phyloP scores from a whole-genome alignment of 2,329 filamentous ascomycete genomes.

The Chrysoporthe austroafricana region DNA sequence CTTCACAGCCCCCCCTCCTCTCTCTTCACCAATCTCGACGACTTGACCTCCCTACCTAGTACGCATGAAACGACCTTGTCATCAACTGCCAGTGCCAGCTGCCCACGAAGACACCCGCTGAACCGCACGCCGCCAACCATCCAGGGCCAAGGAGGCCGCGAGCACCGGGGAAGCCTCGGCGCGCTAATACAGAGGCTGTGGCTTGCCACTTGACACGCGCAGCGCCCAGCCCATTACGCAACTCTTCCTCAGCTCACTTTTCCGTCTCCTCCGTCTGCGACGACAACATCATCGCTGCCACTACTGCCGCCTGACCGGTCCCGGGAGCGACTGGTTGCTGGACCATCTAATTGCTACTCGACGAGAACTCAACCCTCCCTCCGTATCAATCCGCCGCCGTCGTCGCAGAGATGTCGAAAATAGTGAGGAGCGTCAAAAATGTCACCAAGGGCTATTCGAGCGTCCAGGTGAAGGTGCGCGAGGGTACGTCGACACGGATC shows the following conservation, averaged over 20 bases:
- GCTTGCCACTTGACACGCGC: slow-evolving; percentile 23
- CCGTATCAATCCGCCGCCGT: slow-evolving; percentile 8
- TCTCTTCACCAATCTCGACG: slow-evolving; percentile 17
- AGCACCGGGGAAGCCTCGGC: slow-evolving; percentile 6
- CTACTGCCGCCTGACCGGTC: background rate
- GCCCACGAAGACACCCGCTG: slow-evolving; percentile 3
- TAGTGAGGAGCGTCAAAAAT: slow-evolving; percentile 97
- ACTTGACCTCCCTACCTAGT: slow-evolving; percentile 2
- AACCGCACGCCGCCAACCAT: slow-evolving; percentile 6
- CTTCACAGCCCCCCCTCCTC: slow-evolving; percentile 10
- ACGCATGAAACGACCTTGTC: slow-evolving; percentile 2
- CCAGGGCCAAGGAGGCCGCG: slow-evolving; percentile 9
- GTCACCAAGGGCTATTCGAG: slow-evolving; percentile 98
- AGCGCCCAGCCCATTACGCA: slow-evolving; percentile 19
- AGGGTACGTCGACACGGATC: slow-evolving; percentile 66
- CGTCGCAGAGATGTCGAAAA: slow-evolving; percentile 79
- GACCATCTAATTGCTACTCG: background rate
- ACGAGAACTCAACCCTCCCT: background rate
- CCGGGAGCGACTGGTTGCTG: slow-evolving; percentile 4
- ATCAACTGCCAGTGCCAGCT: slow-evolving; percentile 4
- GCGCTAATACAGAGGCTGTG: slow-evolving; percentile 12
- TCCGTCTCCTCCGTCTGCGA: slow-evolving; percentile 18
- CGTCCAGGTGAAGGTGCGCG: slow-evolving; percentile 96
- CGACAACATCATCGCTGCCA: slow-evolving; percentile 5
- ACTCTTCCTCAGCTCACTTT: slow-evolving; percentile 4